phyloP scores from a whole-genome alignment of 2,329 filamentous ascomycete species.

The Talaromyces piceae region DNA sequence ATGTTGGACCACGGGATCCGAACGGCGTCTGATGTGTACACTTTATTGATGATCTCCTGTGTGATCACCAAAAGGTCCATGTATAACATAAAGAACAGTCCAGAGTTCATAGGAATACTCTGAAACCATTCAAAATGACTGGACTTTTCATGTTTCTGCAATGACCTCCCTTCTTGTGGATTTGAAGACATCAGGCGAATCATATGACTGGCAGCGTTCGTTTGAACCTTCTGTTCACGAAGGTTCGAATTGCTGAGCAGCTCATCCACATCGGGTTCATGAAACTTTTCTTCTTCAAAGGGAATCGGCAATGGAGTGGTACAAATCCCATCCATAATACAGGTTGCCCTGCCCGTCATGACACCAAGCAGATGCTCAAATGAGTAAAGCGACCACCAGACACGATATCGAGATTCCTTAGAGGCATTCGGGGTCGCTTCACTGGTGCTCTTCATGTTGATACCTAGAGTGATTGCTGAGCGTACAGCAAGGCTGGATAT shows the following conservation, averaged over 20 bases:
- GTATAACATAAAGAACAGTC: constrained; percentile 33
- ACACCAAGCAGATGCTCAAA: constrained; percentile 39
- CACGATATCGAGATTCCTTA: constrained; percentile 39
- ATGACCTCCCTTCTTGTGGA: constrained; percentile 21
- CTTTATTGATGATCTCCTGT: constrained; percentile 35
- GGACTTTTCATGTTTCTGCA: constrained; percentile 15
- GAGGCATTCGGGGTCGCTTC: constrained; percentile 29
- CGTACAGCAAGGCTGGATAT: constrained; percentile 36
- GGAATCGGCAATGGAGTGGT: constrained; percentile 37
- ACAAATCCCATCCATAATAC: constrained; percentile 36
- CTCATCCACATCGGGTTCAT: constrained; percentile 25
- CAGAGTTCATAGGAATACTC: constrained; percentile 24
- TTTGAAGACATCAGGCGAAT: constrained; percentile 26
- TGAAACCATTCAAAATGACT: constrained; percentile 24
- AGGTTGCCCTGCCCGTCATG: constrained; percentile 40
- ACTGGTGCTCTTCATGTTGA: constrained; percentile 39
- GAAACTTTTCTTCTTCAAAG: constrained; percentile 33
- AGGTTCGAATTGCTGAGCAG: constrained; percentile 24
- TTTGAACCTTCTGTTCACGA: constrained; percentile 26
- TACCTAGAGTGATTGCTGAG: constrained; percentile 35
- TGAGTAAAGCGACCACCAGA: constrained; percentile 40
- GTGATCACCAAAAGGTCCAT: constrained; percentile 33
- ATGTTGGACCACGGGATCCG: constrained; percentile 34
- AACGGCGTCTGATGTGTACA: constrained; percentile 35
- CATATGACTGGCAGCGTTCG: constrained; percentile 21